Evolutionary conservation across 106 monocot genomes (phyloP).

Genomic region (Cymbidium sinense): DNA sequence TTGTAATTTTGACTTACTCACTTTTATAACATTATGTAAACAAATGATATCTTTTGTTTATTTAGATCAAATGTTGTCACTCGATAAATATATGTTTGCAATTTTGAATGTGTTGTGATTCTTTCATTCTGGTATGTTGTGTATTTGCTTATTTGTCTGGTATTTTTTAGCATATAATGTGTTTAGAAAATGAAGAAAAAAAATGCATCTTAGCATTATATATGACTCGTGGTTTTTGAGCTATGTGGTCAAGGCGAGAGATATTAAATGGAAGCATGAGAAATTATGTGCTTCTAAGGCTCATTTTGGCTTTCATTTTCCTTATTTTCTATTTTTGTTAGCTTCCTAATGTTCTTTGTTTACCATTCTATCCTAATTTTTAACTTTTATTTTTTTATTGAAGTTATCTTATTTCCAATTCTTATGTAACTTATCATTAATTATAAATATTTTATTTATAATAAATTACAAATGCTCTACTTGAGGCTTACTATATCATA

Average conservation of each 20-base stretch:
- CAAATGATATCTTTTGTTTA: neutral
- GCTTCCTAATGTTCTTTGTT: neutral
- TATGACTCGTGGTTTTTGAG: neutral
- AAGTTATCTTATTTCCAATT: neutral
- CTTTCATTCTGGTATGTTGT: too few species aligned
- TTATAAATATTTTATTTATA: neutral
- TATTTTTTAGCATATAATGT: too few species aligned
- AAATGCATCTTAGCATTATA: neutral
- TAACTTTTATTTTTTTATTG: neutral
- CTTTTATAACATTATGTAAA: neutral
- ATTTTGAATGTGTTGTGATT: neutral
- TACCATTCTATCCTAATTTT: neutral
- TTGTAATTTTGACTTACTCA: neutral
- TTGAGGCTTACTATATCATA: neutral
- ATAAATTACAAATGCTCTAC: neutral
- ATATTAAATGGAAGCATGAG: too few species aligned
- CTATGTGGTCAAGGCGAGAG: neutral
- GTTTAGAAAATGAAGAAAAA: too few species aligned
- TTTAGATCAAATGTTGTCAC: neutral
- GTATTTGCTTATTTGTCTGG: too few species aligned
- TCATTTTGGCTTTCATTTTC: neutral
- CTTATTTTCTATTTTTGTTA: neutral
- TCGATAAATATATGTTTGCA: neutral
- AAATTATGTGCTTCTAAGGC: too few species aligned
- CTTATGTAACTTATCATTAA: neutral